Percentiles rank a stretch among this genome's conserved stretches.
Conservation (phyloP, 257 asterid genomes). For the Rubia yunnanensis region DNA sequence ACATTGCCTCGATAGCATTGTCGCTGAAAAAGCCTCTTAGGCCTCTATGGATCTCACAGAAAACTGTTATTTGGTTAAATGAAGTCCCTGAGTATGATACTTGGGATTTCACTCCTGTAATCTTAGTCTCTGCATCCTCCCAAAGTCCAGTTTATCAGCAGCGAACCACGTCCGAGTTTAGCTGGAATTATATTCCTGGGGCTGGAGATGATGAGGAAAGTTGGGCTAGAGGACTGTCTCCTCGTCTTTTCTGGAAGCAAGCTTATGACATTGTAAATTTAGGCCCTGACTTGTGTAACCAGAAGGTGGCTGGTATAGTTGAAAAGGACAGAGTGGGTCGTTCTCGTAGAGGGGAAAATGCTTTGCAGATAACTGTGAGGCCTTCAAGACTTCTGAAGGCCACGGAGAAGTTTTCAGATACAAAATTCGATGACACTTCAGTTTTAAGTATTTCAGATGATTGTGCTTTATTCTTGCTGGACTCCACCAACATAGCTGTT, state of each 20-base stretch:
- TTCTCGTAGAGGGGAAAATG: slow-evolving; percentile 61
- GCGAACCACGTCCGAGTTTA: slow-evolving; percentile 67
- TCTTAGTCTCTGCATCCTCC: slow-evolving; percentile 71
- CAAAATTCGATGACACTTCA: slow-evolving; percentile 18
- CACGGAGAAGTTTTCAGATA: slow-evolving; percentile 13
- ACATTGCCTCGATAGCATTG: slow-evolving; percentile 54
- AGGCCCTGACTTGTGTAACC: slow-evolving; percentile 76
- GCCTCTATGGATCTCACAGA: slow-evolving; percentile 93
- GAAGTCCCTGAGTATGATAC: slow-evolving; percentile 92
- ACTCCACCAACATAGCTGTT: slow-evolving; percentile 66
- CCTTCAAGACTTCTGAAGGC: slow-evolving; percentile 30
- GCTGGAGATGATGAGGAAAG: slow-evolving; percentile 99
- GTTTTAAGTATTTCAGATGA: slow-evolving; percentile 12
- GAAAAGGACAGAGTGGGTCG: slow-evolving; percentile 72
- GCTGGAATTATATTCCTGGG: slow-evolving; percentile 98
- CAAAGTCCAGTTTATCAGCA: slow-evolving; percentile 40
- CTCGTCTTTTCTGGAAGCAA: slow-evolving; percentile 78
- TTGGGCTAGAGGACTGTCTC: slow-evolving; percentile 86
- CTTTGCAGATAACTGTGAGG: slow-evolving; percentile 58
- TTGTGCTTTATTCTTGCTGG: slow-evolving; percentile 44
- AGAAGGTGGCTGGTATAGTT: slow-evolving; percentile 63
- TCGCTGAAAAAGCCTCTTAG: slow-evolving; percentile 58
- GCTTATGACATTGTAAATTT: slow-evolving; percentile 69
- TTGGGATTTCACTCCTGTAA: slow-evolving; percentile 89
- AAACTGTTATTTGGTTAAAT: slow-evolving; percentile 88